Evolutionary conservation across 169 alveolate genomes (phyloP), one percentile per base, ranked within the genome.

Genomic region (Cryptosporidium canis): DNA sequence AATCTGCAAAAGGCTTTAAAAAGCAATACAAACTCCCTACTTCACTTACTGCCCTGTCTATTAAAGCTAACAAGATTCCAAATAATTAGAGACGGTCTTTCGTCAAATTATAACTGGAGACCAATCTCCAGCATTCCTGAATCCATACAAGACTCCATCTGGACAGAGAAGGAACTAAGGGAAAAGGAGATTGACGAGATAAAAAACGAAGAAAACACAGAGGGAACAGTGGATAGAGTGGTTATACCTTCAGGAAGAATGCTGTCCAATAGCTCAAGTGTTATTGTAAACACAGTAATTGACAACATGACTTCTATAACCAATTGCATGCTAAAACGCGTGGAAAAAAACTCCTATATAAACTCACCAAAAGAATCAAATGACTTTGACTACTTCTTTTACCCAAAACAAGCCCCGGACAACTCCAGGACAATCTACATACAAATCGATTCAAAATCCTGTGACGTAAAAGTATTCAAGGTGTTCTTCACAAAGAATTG

Each of bases 61-160:
- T 6, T 77, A 12, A 77, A 61, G 39, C 39, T 70, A 33, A 70
- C 84, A n/a, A 70, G 33, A 51, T 70, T 47, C 66, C 84, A 70
- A 70, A 70, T 48, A 4, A 8, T 70, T 33, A 51, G 51, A 51
- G 43, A 51, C 16, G 66, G 53, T 35, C 53, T 70, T 33, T 29
- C 47, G n/a, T 47, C 16, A 24, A 51, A 55, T 9, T 29, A 37
- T 24, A 51, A 44, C 39, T 70, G 84, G 84, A 51, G 66, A 29
- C 67, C 64, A 37, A 70, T 70, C 3, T 47, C 14, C 16, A 70
- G 33, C 8, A 29, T 70, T 7, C 68, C 84, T 11, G 39, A 24
- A 31, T 14, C 47, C 18, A 47, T 70, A 48, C 64, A 48, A 70
- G 66, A 70, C 7, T 70, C 67, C n/a, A 70, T 70, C 8, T 12